phyloP scores from a whole-genome alignment of 2,329 filamentous ascomycete genomes.

The Coniochaeta hoffmannii region DNA sequence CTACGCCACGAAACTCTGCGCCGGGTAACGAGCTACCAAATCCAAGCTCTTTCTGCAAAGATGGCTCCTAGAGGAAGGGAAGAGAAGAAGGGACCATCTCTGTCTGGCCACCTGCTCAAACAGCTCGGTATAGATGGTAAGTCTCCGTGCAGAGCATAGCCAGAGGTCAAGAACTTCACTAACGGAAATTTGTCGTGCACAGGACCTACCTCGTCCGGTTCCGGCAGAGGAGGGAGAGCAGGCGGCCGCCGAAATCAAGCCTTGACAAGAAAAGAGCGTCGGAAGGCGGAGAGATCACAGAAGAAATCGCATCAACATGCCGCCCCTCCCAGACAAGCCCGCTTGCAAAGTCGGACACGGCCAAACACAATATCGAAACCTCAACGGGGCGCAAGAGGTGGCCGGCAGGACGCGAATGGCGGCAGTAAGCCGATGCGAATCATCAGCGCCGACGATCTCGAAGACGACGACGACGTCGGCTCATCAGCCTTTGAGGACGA shows the following conservation, averaged over 20 bases:
- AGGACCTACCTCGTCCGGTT: neutral
- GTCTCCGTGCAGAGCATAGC: neutral
- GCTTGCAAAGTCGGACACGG: conserved; percentile 6
- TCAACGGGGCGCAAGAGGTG: conserved; percentile 6
- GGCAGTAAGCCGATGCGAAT: neutral
- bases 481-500: conserved; percentile 14
- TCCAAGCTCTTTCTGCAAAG: neutral
- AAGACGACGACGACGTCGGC: conserved; percentile 18
- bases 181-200: neutral
- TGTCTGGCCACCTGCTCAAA: conserved; percentile 35
- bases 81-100: conserved; percentile 27
- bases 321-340: neutral
- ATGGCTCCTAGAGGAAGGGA: conserved; percentile 17
- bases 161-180: neutral
- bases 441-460: conserved; percentile 12
- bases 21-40: neutral
- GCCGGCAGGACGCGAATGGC: neutral
- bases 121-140: conserved; percentile 27
- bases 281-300: conserved; percentile 56
- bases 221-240: conserved; percentile 3
- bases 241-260: conserved; percentile 12
- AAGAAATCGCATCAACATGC: conserved; percentile 41
- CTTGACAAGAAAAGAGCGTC: conserved; percentile 51
- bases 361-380: conserved; percentile 6
- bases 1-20: neutral